phyloP scores from a whole-genome alignment of 805 yeast species.

The Wickerhamomyces pijperi region DNA sequence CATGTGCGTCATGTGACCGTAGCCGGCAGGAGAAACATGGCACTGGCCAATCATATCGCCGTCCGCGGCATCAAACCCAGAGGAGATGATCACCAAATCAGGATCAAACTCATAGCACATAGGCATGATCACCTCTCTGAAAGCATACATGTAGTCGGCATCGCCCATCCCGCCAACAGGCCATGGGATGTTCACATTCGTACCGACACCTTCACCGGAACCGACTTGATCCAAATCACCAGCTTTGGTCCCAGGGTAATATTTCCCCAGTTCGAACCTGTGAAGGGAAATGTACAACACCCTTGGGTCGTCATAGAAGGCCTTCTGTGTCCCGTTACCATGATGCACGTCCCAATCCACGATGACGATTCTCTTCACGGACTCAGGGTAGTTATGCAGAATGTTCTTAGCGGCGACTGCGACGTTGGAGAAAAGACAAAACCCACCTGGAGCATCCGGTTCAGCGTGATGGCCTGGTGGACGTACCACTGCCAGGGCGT shows the following conservation, averaged over 20 bases:
- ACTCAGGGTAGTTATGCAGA: slow-evolving; percentile 74
- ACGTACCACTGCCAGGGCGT: slow-evolving; percentile 87
- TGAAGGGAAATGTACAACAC: slow-evolving; percentile 88
- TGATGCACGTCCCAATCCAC: slow-evolving; percentile 99
- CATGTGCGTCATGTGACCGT: slow-evolving; percentile 93
- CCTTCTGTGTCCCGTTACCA: slow-evolving; percentile 96
- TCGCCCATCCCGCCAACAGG: slow-evolving; percentile 84
- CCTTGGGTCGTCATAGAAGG: slow-evolving; percentile 79
- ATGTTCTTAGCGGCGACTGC: slow-evolving; percentile 92
- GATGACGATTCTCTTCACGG: slow-evolving; percentile 72
- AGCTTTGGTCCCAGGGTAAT: slow-evolving; percentile 87
- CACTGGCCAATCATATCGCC: slow-evolving; percentile 97
- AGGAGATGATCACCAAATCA: slow-evolving; percentile 81
- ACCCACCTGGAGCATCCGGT: slow-evolving; percentile 95
- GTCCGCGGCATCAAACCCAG: slow-evolving; percentile 98
- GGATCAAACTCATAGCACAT: slow-evolving; percentile 83
- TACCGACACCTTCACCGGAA: slow-evolving; percentile 79
- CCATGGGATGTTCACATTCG: slow-evolving; percentile 89
- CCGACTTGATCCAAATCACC: slow-evolving; percentile 81
- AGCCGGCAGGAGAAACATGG: slow-evolving; percentile 90
- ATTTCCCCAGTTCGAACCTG: slow-evolving; percentile 83
- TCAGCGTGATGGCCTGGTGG: slow-evolving; percentile 99
- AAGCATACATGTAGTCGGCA: slow-evolving; percentile 91
- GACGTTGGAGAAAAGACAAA: slow-evolving; percentile 90
- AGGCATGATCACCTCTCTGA: slow-evolving; percentile 77